phyloP scores from a whole-genome alignment of 2,329 filamentous ascomycete species.

The Macrophomina tecta region DNA sequence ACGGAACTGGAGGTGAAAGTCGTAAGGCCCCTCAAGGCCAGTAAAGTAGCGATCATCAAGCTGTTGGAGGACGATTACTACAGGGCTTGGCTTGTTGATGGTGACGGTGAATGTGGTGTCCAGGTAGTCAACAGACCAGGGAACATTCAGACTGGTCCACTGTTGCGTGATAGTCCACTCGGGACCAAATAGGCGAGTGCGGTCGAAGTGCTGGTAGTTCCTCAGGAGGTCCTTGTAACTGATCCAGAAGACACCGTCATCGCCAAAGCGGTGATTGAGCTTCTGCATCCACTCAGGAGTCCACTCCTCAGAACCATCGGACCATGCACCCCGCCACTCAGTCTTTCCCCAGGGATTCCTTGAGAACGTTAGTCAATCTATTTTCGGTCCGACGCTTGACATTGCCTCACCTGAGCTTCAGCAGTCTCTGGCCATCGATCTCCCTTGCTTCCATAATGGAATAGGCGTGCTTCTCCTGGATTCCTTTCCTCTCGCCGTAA shows the following conservation, averaged over 20 bases:
- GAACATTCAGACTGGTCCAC: constrained; percentile 66
- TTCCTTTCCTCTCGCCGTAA: constrained; percentile 59
- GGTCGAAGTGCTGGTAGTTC: constrained; percentile 65
- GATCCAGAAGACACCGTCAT: constrained; percentile 69
- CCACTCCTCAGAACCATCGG: constrained; percentile 83
- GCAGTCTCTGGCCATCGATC: constrained; percentile 59
- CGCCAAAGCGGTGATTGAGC: constrained; percentile 74
- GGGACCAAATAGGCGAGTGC: constrained; percentile 64
- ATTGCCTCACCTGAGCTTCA: constrained; percentile 62
- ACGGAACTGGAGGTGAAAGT: constrained; percentile 63
- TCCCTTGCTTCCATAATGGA: constrained; percentile 64
- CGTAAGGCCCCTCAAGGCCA: constrained; percentile 57
- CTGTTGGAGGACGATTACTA: constrained; percentile 65
- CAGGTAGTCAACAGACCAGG: constrained; percentile 67
- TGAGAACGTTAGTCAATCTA: background rate
- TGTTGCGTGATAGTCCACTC: constrained; percentile 67
- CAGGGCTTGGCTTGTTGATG: constrained; percentile 57
- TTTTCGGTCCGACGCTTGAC: constrained; percentile 31
- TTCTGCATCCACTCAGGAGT: constrained; percentile 77
- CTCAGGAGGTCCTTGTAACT: constrained; percentile 63
- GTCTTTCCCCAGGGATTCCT: constrained; percentile 82
- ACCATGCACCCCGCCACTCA: constrained; percentile 83
- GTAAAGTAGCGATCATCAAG: constrained; percentile 66
- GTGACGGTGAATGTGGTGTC: constrained; percentile 65
- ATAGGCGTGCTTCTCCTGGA: constrained; percentile 58